Percentiles rank a stretch among this genome's conserved stretches.
phyloP scores from a whole-genome alignment of 192 early-diverging fungal genomes.

The Entomortierella parvispora region DNA sequence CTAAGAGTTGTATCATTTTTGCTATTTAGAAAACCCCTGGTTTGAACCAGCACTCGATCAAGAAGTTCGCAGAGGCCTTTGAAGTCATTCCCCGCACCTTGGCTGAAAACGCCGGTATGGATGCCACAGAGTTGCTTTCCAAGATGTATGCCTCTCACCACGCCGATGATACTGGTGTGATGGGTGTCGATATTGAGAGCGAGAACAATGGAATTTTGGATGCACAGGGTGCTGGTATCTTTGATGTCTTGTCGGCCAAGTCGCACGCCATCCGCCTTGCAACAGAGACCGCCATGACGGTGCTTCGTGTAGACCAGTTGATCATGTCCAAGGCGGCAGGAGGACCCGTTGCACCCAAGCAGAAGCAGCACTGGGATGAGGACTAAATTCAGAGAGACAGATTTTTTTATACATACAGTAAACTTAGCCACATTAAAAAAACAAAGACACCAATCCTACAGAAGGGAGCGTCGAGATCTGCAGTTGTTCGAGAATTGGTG shows the following conservation, averaged over 20 bases:
- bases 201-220: constrained; percentile 77
- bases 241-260: constrained; percentile 86
- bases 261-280: constrained; percentile 91
- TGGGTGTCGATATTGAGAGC: constrained; percentile 90
- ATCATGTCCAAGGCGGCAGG: constrained; percentile 99
- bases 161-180: constrained; percentile 58
- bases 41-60: constrained; percentile 95
- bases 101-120: constrained; percentile 94
- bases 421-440: too few species aligned
- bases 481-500: too few species aligned
- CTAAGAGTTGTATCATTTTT: not conserved
- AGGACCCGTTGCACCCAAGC: constrained; percentile 91
- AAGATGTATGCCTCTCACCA: constrained; percentile 94
- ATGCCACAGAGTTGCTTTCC: constrained; percentile 92
- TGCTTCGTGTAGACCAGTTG: constrained; percentile 97
- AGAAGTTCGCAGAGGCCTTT: constrained; percentile 94
- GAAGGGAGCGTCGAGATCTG: too few species aligned
- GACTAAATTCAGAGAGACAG: constrained; percentile 33
- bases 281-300: constrained; percentile 90
- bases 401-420: not conserved
- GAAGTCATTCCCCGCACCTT: constrained; percentile 96
- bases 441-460: too few species aligned
- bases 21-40: constrained; percentile 80
- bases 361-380: constrained; percentile 91
- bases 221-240: constrained; percentile 77